These are phyloP conservation scores for Dendrobium chrysotoxum DNA, from an alignment of 106 monocot genomes.

Conservation along the genomic window DNA sequence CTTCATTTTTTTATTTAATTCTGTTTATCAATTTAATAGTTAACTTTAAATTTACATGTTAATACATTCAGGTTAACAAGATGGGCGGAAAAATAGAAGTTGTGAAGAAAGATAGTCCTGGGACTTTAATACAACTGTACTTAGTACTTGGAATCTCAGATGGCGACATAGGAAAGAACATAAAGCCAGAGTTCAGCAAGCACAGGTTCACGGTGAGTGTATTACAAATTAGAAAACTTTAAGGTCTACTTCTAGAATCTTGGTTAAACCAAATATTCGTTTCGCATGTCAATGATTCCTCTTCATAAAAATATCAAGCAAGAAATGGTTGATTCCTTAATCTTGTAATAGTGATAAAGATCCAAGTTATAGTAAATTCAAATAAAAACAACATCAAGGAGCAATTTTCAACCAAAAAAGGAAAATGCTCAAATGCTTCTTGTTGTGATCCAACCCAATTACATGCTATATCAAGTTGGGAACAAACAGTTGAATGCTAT, in stretches of 20 bases:
- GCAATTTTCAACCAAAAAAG: no score
- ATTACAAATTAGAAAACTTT: neutral
- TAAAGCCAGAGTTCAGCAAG: slow-evolving; percentile 18
- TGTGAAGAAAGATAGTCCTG: slow-evolving; percentile 37
- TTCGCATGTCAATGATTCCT: neutral
- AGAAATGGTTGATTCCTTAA: no score
- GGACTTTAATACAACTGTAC: slow-evolving; percentile 43
- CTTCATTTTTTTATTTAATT: neutral
- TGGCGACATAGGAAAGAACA: slow-evolving; percentile 3
- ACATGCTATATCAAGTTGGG: no score
- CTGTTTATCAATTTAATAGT: neutral
- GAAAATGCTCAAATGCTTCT: no score
- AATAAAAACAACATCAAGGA: no score
- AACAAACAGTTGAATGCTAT: no score
- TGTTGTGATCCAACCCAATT: no score
- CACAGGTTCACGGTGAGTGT: slow-evolving; percentile 30
- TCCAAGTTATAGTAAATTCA: no score
- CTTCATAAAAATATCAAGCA: no score
- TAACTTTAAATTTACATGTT: neutral
- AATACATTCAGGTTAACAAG: slow-evolving; percentile 40
- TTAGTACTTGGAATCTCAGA: slow-evolving; percentile 44
- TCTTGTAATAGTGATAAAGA: no score
- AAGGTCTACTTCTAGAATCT: neutral
- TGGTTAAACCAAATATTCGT: neutral
- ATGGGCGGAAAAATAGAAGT: slow-evolving; percentile 64